These are phyloP conservation scores for Lasiosphaeris hirsuta DNA, from an alignment of 495 filamentous ascomycete species.

Conservation along the genomic window DNA sequence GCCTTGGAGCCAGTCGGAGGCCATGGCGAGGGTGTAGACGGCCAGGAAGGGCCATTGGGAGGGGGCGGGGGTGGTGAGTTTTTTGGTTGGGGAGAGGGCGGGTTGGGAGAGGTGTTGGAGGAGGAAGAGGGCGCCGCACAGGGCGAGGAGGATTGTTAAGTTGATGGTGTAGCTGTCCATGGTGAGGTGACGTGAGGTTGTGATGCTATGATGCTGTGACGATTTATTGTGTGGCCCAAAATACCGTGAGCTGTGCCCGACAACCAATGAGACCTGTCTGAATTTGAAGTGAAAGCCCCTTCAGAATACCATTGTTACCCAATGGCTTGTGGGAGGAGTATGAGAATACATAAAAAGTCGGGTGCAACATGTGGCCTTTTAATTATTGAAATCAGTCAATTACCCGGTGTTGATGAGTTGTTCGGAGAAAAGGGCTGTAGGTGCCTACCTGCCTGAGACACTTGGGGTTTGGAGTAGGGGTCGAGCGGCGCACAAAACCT, in stretches of 20 bases:
- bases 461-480: slow-evolving; percentile 1
- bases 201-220: no score
- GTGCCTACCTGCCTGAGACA: slow-evolving; percentile 1
- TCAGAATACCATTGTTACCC: background rate
- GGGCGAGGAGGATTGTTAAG: slow-evolving; percentile 22
- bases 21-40: slow-evolving; percentile 49
- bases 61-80: background rate
- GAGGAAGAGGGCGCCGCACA: slow-evolving; percentile 26
- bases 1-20: slow-evolving; percentile 57
- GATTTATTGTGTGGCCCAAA: no score
- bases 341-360: background rate
- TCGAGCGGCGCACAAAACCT: no score
- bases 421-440: background rate
- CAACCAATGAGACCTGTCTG: no score
- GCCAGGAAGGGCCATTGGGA: slow-evolving; percentile 34
- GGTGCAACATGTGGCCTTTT: slow-evolving; percentile 12
- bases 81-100: background rate
- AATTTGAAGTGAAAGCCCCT: no score
- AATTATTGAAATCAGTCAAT: background rate
- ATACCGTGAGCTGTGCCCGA: no score
- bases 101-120: background rate
- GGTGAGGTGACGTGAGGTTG: background rate
- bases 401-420: slow-evolving; percentile 7
- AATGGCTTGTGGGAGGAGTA: background rate
- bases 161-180: slow-evolving; percentile 29